Percentiles rank a stretch among this genome's conserved stretches.
Evolutionary conservation across 352 stramenopile genomes (phyloP).

Genomic region (Phytophthora pisi): DNA sequence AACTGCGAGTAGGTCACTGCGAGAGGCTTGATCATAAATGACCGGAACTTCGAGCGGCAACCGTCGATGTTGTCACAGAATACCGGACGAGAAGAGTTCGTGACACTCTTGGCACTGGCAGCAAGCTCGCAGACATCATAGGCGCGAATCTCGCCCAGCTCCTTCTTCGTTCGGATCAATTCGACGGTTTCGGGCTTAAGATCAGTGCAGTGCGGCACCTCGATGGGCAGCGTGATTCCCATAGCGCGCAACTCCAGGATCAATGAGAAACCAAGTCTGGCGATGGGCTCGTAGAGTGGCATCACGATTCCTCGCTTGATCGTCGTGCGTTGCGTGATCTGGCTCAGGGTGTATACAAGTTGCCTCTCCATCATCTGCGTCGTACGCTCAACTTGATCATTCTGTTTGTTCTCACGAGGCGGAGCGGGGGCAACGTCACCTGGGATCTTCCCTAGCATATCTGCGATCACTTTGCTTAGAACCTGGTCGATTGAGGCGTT

Average conservation of each 20-base stretch:
- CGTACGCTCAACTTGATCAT: conserved; percentile 16
- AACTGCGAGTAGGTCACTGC: conserved; percentile 61
- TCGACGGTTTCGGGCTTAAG: conserved; percentile 45
- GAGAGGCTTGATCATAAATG: conserved; percentile 64
- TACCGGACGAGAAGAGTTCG: conserved; percentile 32
- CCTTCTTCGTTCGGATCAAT: conserved; percentile 36
- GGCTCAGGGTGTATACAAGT: conserved; percentile 42
- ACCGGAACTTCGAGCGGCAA: conserved; percentile 51
- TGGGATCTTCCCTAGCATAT: conserved; percentile 20
- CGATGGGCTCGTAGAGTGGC: conserved; percentile 53
- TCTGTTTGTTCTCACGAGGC: conserved; percentile 21
- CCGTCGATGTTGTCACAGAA: conserved; percentile 49
- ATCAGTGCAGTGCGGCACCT: conserved; percentile 61
- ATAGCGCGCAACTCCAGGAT: conserved; percentile 53
- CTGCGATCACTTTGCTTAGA: conserved; percentile 25
- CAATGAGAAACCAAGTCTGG: conserved; percentile 48
- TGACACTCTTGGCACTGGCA: conserved; percentile 31
- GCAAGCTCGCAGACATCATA: conserved; percentile 45
- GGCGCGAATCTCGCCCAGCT: conserved; percentile 30
- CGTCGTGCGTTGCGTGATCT: conserved; percentile 32
- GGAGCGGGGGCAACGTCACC: conserved; percentile 18
- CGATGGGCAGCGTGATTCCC: conserved; percentile 49
- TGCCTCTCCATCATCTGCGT: conserved; percentile 39
- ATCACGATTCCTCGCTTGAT: conserved; percentile 58
- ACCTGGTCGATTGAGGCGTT: conserved; percentile 32